phyloP scores from a whole-genome alignment of 306 rosid genomes.

The Trifolium repens region DNA sequence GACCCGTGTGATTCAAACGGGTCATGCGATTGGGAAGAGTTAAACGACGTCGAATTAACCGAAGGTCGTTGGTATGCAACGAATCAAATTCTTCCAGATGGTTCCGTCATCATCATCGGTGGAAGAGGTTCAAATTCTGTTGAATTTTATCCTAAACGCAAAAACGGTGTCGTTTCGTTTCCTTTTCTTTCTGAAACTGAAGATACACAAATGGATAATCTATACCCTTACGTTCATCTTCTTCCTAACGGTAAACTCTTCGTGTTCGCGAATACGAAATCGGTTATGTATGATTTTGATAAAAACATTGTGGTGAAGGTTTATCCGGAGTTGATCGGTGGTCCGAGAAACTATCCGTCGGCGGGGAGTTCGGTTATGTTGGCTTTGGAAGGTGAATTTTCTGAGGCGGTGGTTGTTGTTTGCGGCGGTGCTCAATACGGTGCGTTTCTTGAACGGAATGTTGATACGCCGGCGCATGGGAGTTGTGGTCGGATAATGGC shows the following conservation, averaged over 20 bases:
- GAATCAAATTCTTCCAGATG: slow-evolving; percentile 81
- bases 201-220: slow-evolving; percentile 82
- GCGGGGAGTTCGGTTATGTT: slow-evolving; percentile 89
- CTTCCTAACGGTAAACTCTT: slow-evolving; percentile 81
- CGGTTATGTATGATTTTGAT: slow-evolving; percentile 60
- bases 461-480: slow-evolving; percentile 72
- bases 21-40: slow-evolving; percentile 75
- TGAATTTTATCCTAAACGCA: slow-evolving; percentile 61
- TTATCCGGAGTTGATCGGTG: slow-evolving; percentile 75
- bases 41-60: slow-evolving; percentile 55
- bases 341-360: slow-evolving; percentile 89
- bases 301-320: slow-evolving; percentile 39
- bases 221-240: slow-evolving; percentile 85
- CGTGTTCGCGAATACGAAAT: slow-evolving; percentile 76
- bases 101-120: slow-evolving; percentile 70
- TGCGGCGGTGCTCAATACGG: slow-evolving; percentile 93
- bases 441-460: slow-evolving; percentile 57
- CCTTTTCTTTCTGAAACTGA: slow-evolving; percentile 66
- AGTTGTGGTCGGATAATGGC: slow-evolving; percentile 77
- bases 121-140: slow-evolving; percentile 73
- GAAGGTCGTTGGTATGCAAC: slow-evolving; percentile 82
- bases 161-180: slow-evolving; percentile 60
- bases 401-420: slow-evolving; percentile 62
- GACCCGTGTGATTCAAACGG: slow-evolving; percentile 58
- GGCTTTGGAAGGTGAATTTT: slow-evolving; percentile 55